These are phyloP conservation scores for Russula emetica DNA, from an alignment of 768 basidiomycete species.

Conservation along the genomic window DNA sequence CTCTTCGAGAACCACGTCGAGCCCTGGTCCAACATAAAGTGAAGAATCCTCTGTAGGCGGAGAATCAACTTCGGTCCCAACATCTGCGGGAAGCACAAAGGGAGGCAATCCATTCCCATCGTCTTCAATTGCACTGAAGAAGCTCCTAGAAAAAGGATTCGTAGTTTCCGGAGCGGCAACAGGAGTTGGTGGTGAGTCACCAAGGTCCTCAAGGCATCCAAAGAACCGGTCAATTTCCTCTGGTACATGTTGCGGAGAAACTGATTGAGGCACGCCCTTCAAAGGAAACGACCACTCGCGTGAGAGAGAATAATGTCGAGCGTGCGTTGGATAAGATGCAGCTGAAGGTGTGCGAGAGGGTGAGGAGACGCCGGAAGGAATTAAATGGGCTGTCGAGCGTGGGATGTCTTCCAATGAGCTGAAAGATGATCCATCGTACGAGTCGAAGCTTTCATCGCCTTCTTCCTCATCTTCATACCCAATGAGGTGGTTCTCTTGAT, in stretches of 20 bases:
- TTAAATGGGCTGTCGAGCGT: constrained; percentile 33
- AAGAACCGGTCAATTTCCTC: constrained; percentile 76
- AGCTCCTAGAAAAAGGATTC: constrained; percentile 51
- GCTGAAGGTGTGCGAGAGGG: constrained; percentile 31
- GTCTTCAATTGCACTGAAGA: constrained; percentile 41
- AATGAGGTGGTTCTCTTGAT: constrained; percentile 54
- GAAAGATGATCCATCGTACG: constrained; percentile 33
- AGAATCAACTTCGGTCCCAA: constrained; percentile 37
- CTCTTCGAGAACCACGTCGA: constrained; percentile 45
- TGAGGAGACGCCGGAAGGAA: constrained; percentile 34
- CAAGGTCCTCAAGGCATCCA: constrained; percentile 54
- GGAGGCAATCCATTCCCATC: constrained; percentile 50
- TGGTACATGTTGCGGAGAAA: constrained; percentile 29
- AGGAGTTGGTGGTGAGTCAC: constrained; percentile 45
- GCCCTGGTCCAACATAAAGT: constrained; percentile 33
- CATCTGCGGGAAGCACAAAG: constrained; percentile 45
- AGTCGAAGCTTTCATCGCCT: constrained; percentile 54
- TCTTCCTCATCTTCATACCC: constrained; percentile 72
- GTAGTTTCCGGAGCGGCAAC: constrained; percentile 42
- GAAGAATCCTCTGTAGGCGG: constrained; percentile 35
- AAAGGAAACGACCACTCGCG: constrained; percentile 62
- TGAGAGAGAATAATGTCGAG: constrained; percentile 46
- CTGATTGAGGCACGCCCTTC: constrained; percentile 25
- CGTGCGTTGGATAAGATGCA: constrained; percentile 33
- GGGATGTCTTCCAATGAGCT: constrained; percentile 34